These are phyloP conservation scores for Rhododendron ovatum DNA, from an alignment of 148 eudicot species.

Conservation along the genomic window DNA sequence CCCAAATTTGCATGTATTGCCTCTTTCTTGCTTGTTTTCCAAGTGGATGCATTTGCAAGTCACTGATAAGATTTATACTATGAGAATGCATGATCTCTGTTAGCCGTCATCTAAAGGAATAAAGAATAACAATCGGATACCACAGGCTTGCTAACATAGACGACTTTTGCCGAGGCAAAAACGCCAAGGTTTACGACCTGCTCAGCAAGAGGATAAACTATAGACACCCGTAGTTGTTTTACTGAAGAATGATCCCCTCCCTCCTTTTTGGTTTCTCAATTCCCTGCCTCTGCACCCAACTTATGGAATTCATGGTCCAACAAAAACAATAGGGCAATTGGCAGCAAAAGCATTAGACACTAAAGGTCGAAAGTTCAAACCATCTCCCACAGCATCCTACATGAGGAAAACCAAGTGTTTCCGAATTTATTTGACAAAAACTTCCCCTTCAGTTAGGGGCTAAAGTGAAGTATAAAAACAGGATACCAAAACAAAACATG, in stretches of 20 bases:
- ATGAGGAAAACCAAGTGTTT: neutral
- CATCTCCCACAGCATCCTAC: neutral
- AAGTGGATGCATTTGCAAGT: neutral
- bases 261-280: neutral
- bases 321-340: neutral
- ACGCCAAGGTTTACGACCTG: neutral
- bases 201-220: conserved; percentile 1
- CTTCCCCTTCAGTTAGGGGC: neutral
- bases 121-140: neutral
- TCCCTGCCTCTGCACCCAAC: neutral
- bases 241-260: neutral
- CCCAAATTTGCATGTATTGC: neutral
- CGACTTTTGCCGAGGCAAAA: neutral
- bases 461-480: neutral
- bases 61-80: neutral
- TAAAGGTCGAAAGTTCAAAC: neutral
- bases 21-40: neutral
- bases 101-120: neutral
- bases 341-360: neutral
- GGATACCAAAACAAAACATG: neutral
- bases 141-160: neutral
- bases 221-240: neutral
- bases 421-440: neutral
- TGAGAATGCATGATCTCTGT: neutral
- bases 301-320: neutral